Conservation (phyloP, 192 early-diverging fungal species). For the Podochytrium sp. region DNA sequence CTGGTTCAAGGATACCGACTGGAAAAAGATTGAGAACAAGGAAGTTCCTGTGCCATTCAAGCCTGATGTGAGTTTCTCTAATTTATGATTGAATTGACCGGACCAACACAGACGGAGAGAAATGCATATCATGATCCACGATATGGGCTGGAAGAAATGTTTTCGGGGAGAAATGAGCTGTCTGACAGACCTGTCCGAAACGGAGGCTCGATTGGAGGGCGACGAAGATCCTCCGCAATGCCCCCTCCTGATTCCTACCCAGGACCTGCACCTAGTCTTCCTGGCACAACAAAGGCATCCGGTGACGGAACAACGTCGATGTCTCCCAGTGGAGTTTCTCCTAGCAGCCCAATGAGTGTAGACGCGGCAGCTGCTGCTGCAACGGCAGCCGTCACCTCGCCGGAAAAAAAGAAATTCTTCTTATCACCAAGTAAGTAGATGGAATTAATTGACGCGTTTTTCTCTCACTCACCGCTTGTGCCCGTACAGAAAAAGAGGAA, state of each 20-base stretch:
- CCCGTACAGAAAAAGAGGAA: constrained; percentile 9
- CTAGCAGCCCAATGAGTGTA: neutral
- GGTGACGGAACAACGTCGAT: neutral
- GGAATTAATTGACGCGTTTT: neutral
- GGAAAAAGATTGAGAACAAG: constrained; percentile 76
- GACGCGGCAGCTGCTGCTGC: neutral
- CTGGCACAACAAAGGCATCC: neutral
- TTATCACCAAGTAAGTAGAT: neutral
- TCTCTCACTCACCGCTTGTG: neutral
- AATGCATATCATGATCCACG: constrained; percentile 28
- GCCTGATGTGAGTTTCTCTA: constrained; percentile 72
- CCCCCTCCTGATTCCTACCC: too few species aligned
- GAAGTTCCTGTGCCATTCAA: constrained; percentile 78
- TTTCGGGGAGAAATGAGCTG: constrained; percentile 23
- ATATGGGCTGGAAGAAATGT: constrained; percentile 32
- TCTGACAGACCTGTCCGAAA: constrained; percentile 22
- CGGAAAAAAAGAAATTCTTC: constrained; percentile 9
- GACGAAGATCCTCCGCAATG: constrained; percentile 12
- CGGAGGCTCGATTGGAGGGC: constrained; percentile 10
- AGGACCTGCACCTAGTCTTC: too few species aligned
- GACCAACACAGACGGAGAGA: constrained; percentile 6
- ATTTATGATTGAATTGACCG: neutral
- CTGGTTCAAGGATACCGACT: constrained; percentile 79
- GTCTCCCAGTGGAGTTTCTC: neutral
- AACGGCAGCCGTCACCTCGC: neutral